These are phyloP conservation scores for Phialophora chinensis DNA, from an alignment of 2,329 filamentous ascomycete species.

Conservation along the genomic window DNA sequence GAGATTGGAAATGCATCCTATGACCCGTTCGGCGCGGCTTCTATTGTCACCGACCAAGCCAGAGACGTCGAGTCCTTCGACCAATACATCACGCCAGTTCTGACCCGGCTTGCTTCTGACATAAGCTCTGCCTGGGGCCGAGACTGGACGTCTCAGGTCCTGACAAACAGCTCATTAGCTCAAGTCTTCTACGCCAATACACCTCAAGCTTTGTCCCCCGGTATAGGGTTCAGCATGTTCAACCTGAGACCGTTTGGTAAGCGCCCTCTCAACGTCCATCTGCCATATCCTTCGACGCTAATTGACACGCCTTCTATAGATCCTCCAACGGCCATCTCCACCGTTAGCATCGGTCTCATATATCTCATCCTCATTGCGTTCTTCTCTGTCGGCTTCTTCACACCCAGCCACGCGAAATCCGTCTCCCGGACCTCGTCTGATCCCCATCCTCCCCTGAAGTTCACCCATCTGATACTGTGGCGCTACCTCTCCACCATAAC, in stretches of 20 bases:
- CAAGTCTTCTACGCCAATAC: slow-evolving; percentile 43
- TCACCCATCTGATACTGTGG: slow-evolving; percentile 50
- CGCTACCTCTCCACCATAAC: slow-evolving; percentile 61
- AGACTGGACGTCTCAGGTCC: slow-evolving; percentile 45
- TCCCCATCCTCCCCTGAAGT: slow-evolving; percentile 60
- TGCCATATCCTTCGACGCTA: not conserved
- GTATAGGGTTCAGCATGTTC: slow-evolving; percentile 60
- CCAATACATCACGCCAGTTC: slow-evolving; percentile 60
- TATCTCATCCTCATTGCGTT: slow-evolving; percentile 72
- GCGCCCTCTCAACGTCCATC: not conserved
- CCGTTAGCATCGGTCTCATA: slow-evolving; percentile 67
- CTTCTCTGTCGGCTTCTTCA: slow-evolving; percentile 69
- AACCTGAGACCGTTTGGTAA: slow-evolving; percentile 64
- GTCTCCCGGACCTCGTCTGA: slow-evolving; percentile 46
- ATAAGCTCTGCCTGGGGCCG: slow-evolving; percentile 58
- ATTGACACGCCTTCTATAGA: not conserved
- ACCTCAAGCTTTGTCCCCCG: slow-evolving; percentile 61
- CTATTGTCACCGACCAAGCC: slow-evolving; percentile 62
- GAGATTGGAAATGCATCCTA: slow-evolving; percentile 63
- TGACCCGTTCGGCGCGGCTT: slow-evolving; percentile 64
- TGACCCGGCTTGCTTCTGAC: slow-evolving; percentile 55
- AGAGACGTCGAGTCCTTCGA: slow-evolving; percentile 62
- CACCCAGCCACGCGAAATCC: slow-evolving; percentile 67
- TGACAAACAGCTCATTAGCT: slow-evolving; percentile 46
- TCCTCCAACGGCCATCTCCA: slow-evolving; percentile 61